Percentiles rank a stretch among this genome's conserved stretches.
These are phyloP conservation scores for Coemansia sp. DNA, from an alignment of 192 early-diverging fungal genomes.

Conservation along the genomic window DNA sequence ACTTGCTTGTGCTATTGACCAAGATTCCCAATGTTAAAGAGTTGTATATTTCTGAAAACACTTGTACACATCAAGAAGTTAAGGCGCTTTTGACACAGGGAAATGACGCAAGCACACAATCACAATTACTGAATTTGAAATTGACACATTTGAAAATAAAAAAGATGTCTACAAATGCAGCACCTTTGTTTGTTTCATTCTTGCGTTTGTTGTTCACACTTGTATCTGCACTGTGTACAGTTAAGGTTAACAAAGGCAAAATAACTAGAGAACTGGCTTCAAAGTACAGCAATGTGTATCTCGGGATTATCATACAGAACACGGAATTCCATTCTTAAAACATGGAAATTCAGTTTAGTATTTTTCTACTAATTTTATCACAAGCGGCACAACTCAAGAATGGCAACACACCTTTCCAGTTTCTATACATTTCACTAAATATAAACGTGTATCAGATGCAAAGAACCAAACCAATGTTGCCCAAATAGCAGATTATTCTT, in stretches of 20 bases:
- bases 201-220: background rate
- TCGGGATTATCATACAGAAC: background rate
- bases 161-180: background rate
- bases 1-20: background rate
- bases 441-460: too few relatives aligned
- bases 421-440: too few relatives aligned
- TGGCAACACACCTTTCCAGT: too few relatives aligned
- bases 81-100: background rate
- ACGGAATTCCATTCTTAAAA: too few relatives aligned
- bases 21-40: background rate
- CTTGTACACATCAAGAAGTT: background rate
- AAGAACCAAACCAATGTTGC: too few relatives aligned
- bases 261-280: background rate
- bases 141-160: background rate
- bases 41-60: background rate
- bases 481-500: too few relatives aligned
- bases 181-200: background rate
- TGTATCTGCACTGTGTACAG: background rate
- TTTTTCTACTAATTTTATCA: too few relatives aligned
- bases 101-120: background rate
- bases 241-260: background rate
- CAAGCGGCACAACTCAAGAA: too few relatives aligned
- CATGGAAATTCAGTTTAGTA: too few relatives aligned
- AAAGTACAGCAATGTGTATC: background rate
- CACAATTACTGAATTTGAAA: too few relatives aligned